Evolutionary conservation across 331 rosid species (phyloP).

Genomic region (Pyrus hybrid): DNA sequence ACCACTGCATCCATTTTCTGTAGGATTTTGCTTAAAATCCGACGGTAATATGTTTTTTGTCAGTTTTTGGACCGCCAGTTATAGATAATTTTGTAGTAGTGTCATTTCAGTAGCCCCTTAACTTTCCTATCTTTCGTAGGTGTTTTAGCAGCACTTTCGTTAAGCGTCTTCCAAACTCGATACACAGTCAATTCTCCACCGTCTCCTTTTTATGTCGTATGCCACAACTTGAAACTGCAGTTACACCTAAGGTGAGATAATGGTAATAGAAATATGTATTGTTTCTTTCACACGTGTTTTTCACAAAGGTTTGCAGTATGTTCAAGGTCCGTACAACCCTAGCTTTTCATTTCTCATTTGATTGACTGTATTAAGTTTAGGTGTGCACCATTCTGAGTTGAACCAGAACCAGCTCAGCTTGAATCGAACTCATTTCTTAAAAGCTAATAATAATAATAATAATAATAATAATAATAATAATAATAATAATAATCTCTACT

Average conservation of each 20-base stretch:
- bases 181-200: not conserved
- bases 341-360: too few relatives aligned
- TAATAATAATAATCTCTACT: too few relatives aligned
- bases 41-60: too few relatives aligned
- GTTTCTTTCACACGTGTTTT: not conserved
- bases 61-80: too few relatives aligned
- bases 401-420: not conserved
- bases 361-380: too few relatives aligned
- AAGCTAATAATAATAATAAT: too few relatives aligned
- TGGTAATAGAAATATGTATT: not conserved
- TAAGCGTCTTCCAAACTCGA: not conserved
- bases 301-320: not conserved
- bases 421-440: not conserved
- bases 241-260: not conserved
- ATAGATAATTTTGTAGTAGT: too few relatives aligned
- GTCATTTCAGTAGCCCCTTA: conserved; percentile 2
- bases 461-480: too few relatives aligned
- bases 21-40: too few relatives aligned
- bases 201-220: not conserved
- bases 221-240: not conserved
- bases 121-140: not conserved
- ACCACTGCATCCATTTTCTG: too few relatives aligned
- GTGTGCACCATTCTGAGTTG: not conserved
- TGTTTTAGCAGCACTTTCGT: not conserved
- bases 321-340: not conserved